Percentiles rank a stretch among this genome's conserved stretches.
Conservation (phyloP, 805 yeast genomes). For the Scheffersomyces spartinae region DNA sequence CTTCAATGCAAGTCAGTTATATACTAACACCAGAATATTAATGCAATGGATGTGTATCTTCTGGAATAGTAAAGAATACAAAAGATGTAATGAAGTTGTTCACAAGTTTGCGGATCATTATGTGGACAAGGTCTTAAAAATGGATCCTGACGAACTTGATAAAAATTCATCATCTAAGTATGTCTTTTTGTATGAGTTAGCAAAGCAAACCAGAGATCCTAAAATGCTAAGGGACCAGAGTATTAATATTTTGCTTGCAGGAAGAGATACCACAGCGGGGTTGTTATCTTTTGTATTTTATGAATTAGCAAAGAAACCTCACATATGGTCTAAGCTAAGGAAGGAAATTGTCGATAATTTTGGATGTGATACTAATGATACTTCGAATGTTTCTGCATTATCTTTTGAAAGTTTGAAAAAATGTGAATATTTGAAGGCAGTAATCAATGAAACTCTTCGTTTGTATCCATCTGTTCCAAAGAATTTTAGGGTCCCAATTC, state of each 20-base stretch:
- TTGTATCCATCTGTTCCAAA: slow-evolving; percentile 41
- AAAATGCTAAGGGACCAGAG: slow-evolving; percentile 37
- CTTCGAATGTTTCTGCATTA: slow-evolving; percentile 18
- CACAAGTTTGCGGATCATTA: slow-evolving; percentile 22
- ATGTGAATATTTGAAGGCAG: slow-evolving; percentile 34
- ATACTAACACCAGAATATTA: slow-evolving; percentile 23
- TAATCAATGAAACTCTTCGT: slow-evolving; percentile 37
- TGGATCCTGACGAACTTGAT: slow-evolving; percentile 19
- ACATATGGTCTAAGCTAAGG: slow-evolving; percentile 24
- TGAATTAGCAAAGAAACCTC: slow-evolving; percentile 33
- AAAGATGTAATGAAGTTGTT: slow-evolving; percentile 15
- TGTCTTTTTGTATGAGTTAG: slow-evolving; percentile 37
- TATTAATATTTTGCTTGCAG: slow-evolving; percentile 41
- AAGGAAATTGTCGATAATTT: slow-evolving; percentile 23
- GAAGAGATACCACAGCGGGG: slow-evolving; percentile 46
- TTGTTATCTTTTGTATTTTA: slow-evolving; percentile 33
- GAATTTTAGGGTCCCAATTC: slow-evolving; percentile 34
- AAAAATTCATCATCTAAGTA: slow-evolving; percentile 24
- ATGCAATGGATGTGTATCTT: slow-evolving; percentile 11
- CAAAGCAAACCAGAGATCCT: slow-evolving; percentile 37
- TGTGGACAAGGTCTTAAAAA: slow-evolving; percentile 20
- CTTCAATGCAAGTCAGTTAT: slow-evolving; percentile 21
- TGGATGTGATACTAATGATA: slow-evolving; percentile 14
- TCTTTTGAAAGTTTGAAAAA: slow-evolving; percentile 41
- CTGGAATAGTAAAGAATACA: slow-evolving; percentile 13